These are phyloP conservation scores for Exidia glandulosa DNA, from an alignment of 768 basidiomycete species.

Conservation along the genomic window DNA sequence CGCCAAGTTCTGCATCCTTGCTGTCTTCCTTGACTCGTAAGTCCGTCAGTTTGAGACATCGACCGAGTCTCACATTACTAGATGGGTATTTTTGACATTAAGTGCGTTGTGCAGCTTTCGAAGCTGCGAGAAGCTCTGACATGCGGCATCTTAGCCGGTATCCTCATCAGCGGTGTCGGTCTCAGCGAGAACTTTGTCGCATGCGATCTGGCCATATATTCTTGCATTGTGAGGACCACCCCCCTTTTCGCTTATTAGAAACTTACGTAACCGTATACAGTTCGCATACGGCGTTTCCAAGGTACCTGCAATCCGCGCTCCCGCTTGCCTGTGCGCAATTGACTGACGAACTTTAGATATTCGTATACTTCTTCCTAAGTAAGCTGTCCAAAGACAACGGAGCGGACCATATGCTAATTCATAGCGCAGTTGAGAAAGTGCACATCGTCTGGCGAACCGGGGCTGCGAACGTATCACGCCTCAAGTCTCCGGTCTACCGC, in stretches of 20 bases:
- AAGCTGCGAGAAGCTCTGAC: too few relatives aligned
- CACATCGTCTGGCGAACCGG: slow-evolving; percentile 12
- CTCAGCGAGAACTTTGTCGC: slow-evolving; percentile 24
- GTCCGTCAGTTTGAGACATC: slow-evolving; percentile 27
- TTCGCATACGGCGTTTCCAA: slow-evolving; percentile 13
- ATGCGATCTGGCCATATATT: slow-evolving; percentile 32
- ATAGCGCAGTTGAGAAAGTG: slow-evolving; percentile 15
- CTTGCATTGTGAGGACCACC: slow-evolving; percentile 34
- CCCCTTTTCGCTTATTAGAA: too few relatives aligned
- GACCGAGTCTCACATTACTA: background rate
- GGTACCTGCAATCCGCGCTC: background rate
- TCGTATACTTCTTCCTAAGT: slow-evolving; percentile 39
- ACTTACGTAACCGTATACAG: too few relatives aligned
- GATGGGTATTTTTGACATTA: slow-evolving; percentile 4
- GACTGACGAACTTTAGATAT: slow-evolving; percentile 29
- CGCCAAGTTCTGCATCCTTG: slow-evolving; percentile 28
- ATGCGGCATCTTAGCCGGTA: slow-evolving; percentile 26
- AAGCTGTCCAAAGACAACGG: too few relatives aligned
- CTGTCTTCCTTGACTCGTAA: slow-evolving; percentile 34
- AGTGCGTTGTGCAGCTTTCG: too few relatives aligned
- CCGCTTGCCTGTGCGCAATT: background rate
- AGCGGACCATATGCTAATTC: too few relatives aligned
- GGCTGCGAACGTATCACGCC: slow-evolving; percentile 16
- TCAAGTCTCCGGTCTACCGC: slow-evolving; percentile 32
- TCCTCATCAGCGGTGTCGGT: slow-evolving; percentile 35